phyloP scores from a whole-genome alignment of 148 eudicot species.

The Vaccinium vitisidaea region DNA sequence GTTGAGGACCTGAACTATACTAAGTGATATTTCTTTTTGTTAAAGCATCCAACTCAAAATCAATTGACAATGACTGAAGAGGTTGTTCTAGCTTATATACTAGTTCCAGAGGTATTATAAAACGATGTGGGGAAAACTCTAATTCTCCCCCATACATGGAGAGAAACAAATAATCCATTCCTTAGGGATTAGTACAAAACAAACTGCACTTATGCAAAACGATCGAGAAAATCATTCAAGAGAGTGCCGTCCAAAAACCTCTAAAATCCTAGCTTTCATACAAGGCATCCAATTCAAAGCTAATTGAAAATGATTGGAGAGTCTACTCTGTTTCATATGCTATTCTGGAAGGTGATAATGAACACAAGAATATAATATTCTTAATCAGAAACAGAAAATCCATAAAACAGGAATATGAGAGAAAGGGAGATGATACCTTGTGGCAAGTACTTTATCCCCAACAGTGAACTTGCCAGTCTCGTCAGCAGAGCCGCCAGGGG shows the following conservation, averaged over 20 bases:
- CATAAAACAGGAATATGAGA: not conserved
- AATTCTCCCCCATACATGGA: too few relatives aligned
- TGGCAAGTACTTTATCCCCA: slow-evolving; percentile 91
- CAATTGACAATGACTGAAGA: too few relatives aligned
- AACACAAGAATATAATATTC: not conserved
- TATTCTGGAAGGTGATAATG: not conserved
- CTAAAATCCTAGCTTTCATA: not conserved
- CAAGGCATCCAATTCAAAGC: not conserved
- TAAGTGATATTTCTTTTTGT: too few relatives aligned
- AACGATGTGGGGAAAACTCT: too few relatives aligned
- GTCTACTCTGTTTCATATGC: not conserved
- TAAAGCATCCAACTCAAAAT: too few relatives aligned
- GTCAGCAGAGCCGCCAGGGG: slow-evolving; percentile 76
- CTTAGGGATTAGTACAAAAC: too few relatives aligned
- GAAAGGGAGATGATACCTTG: slow-evolving; percentile 39
- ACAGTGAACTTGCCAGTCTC: slow-evolving; percentile 70
- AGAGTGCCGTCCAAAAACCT: too few relatives aligned
- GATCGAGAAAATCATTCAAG: too few relatives aligned
- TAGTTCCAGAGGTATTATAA: too few relatives aligned
- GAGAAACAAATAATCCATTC: too few relatives aligned
- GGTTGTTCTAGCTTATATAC: too few relatives aligned
- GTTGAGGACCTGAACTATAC: not conserved
- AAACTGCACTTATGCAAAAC: too few relatives aligned
- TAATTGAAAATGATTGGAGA: not conserved
- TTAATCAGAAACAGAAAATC: not conserved